phyloP scores from a whole-genome alignment of 1,284 basidiomycete genomes.

The Phenoliferia sp. region DNA sequence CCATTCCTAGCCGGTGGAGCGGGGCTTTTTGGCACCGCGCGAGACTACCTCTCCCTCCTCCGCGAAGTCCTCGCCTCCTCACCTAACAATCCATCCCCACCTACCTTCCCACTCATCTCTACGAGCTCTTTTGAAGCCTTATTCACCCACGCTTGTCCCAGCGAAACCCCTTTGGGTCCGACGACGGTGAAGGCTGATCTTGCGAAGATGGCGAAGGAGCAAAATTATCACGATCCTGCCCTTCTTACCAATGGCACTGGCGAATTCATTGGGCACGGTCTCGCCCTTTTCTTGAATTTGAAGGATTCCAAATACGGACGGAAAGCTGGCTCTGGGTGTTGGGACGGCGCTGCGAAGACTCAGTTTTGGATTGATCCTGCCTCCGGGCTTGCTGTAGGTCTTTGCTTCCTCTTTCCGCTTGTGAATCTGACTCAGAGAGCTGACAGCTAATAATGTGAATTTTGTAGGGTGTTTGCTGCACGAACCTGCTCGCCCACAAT shows the following conservation, averaged over 20 bases:
- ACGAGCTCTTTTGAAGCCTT: not conserved
- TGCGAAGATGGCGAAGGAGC: not conserved
- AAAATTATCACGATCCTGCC: not conserved
- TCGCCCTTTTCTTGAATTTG: not conserved
- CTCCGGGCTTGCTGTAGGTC: not conserved
- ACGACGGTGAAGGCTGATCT: not conserved
- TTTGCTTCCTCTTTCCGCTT: not conserved
- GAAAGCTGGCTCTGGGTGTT: not conserved
- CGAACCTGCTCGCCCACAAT: not conserved
- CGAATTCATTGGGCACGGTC: not conserved
- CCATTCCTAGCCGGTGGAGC: not conserved
- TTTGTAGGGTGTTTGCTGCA: not conserved
- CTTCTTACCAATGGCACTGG: not conserved
- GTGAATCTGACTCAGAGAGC: not conserved
- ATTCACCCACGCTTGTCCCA: not conserved
- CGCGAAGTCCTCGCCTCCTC: not conserved
- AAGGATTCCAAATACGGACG: not conserved
- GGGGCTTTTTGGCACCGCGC: not conserved
- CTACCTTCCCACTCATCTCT: not conserved
- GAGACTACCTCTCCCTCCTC: not conserved
- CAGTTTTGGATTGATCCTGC: not conserved
- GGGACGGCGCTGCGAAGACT: not conserved
- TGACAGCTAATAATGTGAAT: not conserved
- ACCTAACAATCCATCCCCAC: not conserved
- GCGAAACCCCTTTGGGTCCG: not conserved